phyloP scores from a whole-genome alignment of 352 stramenopile genomes.

The Globisporangium heterothallicum region DNA sequence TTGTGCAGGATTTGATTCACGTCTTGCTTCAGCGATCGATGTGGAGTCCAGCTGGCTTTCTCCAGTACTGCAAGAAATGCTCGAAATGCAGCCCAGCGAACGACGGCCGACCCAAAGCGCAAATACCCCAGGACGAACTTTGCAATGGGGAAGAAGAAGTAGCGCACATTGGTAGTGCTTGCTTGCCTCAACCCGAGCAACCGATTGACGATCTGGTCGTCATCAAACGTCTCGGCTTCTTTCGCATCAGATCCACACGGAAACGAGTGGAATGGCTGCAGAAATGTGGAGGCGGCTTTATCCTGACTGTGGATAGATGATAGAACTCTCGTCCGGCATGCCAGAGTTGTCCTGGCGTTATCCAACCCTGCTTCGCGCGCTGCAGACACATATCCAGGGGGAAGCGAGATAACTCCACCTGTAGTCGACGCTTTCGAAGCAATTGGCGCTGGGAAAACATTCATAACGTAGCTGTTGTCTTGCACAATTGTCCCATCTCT shows the following conservation, averaged over 20 bases:
- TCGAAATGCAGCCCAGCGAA: slow-evolving; percentile 50
- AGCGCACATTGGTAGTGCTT: slow-evolving; percentile 29
- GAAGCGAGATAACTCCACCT: slow-evolving; percentile 24
- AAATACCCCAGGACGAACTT: slow-evolving; percentile 50
- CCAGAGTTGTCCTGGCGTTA: slow-evolving; percentile 33
- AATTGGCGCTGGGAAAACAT: slow-evolving; percentile 24
- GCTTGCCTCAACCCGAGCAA: slow-evolving; percentile 31
- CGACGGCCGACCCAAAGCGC: slow-evolving; percentile 29
- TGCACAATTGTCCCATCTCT: slow-evolving; percentile 44
- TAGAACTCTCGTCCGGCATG: slow-evolving; percentile 32
- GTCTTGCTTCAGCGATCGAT: slow-evolving; percentile 35
- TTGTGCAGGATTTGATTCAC: slow-evolving; percentile 41
- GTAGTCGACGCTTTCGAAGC: slow-evolving; percentile 18
- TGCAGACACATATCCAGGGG: slow-evolving; percentile 32
- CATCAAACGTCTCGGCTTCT: slow-evolving; percentile 1
- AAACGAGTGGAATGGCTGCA: slow-evolving; percentile 43
- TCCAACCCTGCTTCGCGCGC: slow-evolving; percentile 26
- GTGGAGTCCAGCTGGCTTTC: slow-evolving; percentile 42
- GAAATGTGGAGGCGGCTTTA: slow-evolving; percentile 28
- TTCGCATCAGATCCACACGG: neutral
- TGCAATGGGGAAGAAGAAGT: slow-evolving; percentile 46
- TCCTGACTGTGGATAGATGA: slow-evolving; percentile 65
- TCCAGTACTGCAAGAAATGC: slow-evolving; percentile 53
- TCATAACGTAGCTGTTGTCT: slow-evolving; percentile 38
- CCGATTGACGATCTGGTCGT: slow-evolving; percentile 25